Percentiles rank a stretch among this genome's conserved stretches.
Conservation (phyloP, 495 filamentous ascomycete species). For the Aspergillus kassunensis region DNA sequence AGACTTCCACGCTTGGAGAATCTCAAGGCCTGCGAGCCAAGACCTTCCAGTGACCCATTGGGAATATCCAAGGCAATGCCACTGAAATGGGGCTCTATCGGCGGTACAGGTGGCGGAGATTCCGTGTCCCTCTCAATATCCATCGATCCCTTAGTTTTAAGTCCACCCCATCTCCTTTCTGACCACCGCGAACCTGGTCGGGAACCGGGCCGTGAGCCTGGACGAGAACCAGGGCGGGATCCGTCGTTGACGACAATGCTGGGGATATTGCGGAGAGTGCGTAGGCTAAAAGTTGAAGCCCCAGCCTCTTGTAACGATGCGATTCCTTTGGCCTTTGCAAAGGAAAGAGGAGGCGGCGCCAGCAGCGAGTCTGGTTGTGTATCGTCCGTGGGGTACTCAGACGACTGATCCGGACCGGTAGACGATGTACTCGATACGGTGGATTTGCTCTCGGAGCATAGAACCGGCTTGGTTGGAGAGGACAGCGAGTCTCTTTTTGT, state of each 20-base stretch:
- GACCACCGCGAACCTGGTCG: slow-evolving; percentile 39
- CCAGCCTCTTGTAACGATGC: slow-evolving; percentile 9
- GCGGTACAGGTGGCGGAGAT: slow-evolving; percentile 32
- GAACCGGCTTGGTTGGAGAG: slow-evolving; percentile 22
- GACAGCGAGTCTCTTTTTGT: too few species aligned
- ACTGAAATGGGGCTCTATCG: slow-evolving; percentile 42
- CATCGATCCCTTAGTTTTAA: slow-evolving; percentile 32
- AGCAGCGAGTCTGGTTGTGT: slow-evolving; percentile 11
- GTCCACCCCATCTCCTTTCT: slow-evolving; percentile 40
- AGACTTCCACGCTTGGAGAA: slow-evolving; percentile 57
- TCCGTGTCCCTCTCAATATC: slow-evolving; percentile 35
- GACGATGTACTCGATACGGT: slow-evolving; percentile 29
- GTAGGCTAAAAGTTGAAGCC: slow-evolving; percentile 19
- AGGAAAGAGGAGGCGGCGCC: slow-evolving; percentile 1
- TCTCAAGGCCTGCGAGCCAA: slow-evolving; percentile 48
- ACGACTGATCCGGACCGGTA: slow-evolving; percentile 19
- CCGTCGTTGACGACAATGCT: slow-evolving; percentile 42
- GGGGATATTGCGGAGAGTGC: slow-evolving; percentile 38
- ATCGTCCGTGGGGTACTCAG: slow-evolving; percentile 16
- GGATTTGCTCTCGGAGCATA: slow-evolving; percentile 25
- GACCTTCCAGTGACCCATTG: slow-evolving; percentile 46
- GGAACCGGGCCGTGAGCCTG: slow-evolving; percentile 25
- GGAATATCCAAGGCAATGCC: slow-evolving; percentile 57
- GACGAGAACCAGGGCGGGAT: slow-evolving; percentile 36
- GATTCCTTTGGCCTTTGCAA: slow-evolving; percentile 5